Base-by-base conservation (phyloP, 257 asterid species). In the Verbascum thapsus region DNA sequence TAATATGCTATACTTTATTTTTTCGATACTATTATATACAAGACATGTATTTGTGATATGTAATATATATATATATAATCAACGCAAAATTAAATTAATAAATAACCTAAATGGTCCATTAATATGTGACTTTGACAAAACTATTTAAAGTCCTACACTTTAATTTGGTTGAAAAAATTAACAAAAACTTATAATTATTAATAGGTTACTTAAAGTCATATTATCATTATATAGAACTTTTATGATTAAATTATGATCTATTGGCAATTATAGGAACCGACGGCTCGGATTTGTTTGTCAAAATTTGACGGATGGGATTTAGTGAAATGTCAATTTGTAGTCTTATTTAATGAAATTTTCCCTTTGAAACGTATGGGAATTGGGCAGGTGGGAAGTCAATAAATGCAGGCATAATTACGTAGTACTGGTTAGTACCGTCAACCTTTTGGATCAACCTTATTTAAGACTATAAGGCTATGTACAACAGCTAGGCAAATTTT, bases 381-480 rank as follows among this genome's bases (percentile, higher is more conserved):
- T 0, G 63, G 71, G 63, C 42, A 26, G 55, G 44, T 54, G 63
- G 16, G 10, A 26, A 13, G 38, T 66, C 63, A 66, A 53, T 54
- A 53, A 66, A 54, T 66, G 45, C n/a, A n/a, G n/a, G n/a, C 61
- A 52, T 64, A 39, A 15, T 52, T 39, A 40, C 53, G n/a, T 35
- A 61, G 10, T 47, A 41, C 19, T 16, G 17, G 9, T 13, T 9
- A 7, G 6, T 10, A 2, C 39, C 13, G 37, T 11, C 47, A 12
- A 38, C 45, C 19, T 4, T 12, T 3, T 34, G 32, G 47, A 34
- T 49, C 45, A 49, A 49, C 10, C n/a, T n/a, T n/a, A 15, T 10
- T 7, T 12, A 35, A 51, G 34, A 6, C 11, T 10, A 34, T 7
- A 5, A 10, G 22, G 0, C 55, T 34, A 3, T 4, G n/a, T n/a